Percentiles rank a stretch among this genome's conserved stretches.
Conservation (phyloP, 805 yeast genomes). For the Candida hispaniensis region DNA sequence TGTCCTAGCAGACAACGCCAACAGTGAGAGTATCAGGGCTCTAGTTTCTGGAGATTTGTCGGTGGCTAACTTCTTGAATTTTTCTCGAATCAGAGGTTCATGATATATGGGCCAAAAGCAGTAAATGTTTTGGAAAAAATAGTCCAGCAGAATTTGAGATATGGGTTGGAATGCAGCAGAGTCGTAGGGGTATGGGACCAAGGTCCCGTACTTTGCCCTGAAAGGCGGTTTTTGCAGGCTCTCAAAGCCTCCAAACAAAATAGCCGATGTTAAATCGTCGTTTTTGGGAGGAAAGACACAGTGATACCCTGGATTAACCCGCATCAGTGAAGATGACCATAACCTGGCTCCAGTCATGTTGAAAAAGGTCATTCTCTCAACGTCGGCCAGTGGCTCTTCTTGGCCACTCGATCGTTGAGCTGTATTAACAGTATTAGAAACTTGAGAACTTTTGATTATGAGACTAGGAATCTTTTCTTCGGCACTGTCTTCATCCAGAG, state of each 20-base stretch:
- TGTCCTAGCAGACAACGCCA: constrained; percentile 1
- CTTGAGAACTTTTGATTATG: constrained; percentile 10
- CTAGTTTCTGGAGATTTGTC: constrained; percentile 4
- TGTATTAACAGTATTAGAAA: too few species aligned
- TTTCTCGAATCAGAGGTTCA: constrained; percentile 13
- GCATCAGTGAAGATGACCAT: constrained; percentile 4
- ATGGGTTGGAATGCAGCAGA: constrained; percentile 9
- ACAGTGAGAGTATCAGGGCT: constrained; percentile 5
- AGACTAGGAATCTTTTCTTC: constrained; percentile 12
- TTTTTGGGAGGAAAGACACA: constrained; percentile 7
- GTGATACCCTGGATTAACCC: constrained; percentile 15
- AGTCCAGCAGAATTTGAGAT: constrained; percentile 7
- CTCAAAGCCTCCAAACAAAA: constrained; percentile 5
- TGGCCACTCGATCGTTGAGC: neutral
- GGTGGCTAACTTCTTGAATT: constrained; percentile 6
- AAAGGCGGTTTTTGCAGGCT: neutral
- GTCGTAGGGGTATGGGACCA: constrained; percentile 4
- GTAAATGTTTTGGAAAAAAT: constrained; percentile 13
- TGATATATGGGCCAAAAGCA: constrained; percentile 13
- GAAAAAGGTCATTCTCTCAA: constrained; percentile 7
- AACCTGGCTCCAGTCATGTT: constrained; percentile 5
- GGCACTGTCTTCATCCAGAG: constrained; percentile 11
- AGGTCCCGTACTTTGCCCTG: too few species aligned
- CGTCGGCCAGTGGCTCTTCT: constrained; percentile 1
- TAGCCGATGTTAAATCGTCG: constrained; percentile 8